phyloP scores from a whole-genome alignment of 768 basidiomycete species.

The Termitomyces sp. region DNA sequence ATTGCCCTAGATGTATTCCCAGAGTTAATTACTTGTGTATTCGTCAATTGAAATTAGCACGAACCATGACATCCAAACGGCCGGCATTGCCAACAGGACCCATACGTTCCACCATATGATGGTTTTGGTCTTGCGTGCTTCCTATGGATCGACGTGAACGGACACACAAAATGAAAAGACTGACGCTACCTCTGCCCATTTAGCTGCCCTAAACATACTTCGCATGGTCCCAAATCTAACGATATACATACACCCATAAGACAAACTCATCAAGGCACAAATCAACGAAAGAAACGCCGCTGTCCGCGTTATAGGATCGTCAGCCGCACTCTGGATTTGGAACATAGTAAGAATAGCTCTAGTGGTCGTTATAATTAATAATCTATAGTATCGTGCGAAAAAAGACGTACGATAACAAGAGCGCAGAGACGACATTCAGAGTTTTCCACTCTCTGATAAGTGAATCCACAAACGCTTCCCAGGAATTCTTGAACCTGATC shows the following conservation, averaged over 20 bases:
- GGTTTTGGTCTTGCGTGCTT: slow-evolving; percentile 37
- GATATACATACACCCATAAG: slow-evolving; percentile 71
- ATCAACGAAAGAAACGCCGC: slow-evolving; percentile 59
- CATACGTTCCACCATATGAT: slow-evolving; percentile 50
- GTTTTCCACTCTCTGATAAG: slow-evolving; percentile 75
- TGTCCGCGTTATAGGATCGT: slow-evolving; percentile 58
- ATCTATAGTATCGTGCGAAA: not conserved
- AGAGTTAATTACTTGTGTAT: not conserved
- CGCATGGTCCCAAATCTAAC: slow-evolving; percentile 68
- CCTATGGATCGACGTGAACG: slow-evolving; percentile 26
- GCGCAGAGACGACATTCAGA: slow-evolving; percentile 63
- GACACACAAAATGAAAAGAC: not conserved
- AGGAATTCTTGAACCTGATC: slow-evolving; percentile 49
- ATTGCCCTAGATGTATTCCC: slow-evolving; percentile 42
- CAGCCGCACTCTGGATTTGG: slow-evolving; percentile 46
- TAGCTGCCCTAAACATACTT: slow-evolving; percentile 63
- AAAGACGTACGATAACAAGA: slow-evolving; percentile 38
- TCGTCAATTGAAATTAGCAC: not conserved
- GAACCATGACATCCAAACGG: slow-evolving; percentile 66
- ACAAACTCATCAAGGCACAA: slow-evolving; percentile 64
- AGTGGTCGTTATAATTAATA: not conserved
- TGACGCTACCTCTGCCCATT: slow-evolving; percentile 59
- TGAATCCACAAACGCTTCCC: slow-evolving; percentile 57
- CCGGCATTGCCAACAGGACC: slow-evolving; percentile 59
- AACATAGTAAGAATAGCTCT: slow-evolving; percentile 71